Conservation (phyloP, 371 early-diverging fungal genomes). For the Syncephalastrum racemosum region DNA sequence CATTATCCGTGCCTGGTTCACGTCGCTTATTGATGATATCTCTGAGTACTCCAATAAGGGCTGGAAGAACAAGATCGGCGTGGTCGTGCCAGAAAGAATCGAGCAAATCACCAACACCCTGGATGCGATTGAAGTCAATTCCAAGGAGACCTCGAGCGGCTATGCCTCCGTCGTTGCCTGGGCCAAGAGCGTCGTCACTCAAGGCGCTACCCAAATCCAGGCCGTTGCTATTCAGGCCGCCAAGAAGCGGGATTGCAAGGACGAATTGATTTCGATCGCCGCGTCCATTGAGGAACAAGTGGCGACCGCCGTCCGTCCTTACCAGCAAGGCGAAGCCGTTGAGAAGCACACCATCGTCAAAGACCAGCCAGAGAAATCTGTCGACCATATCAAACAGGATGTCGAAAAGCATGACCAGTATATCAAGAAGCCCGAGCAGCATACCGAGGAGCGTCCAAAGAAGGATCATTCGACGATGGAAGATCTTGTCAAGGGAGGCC, state of each 20-base stretch:
- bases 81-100: no score
- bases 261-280: not conserved
- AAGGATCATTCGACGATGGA: not conserved
- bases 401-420: not conserved
- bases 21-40: slow-evolving; percentile 22
- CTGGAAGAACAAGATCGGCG: not conserved
- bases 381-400: slow-evolving; percentile 1
- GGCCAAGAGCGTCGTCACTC: slow-evolving; percentile 3
- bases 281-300: slow-evolving; percentile 3
- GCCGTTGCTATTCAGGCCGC: no score
- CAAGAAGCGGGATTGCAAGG: slow-evolving; percentile 3
- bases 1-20: slow-evolving; percentile 27
- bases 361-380: not conserved
- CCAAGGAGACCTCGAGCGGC: no score
- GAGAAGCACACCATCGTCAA: not conserved
- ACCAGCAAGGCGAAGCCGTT: not conserved
- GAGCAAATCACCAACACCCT: no score
- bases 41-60: slow-evolving; percentile 28
- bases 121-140: no score
- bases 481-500: slow-evolving; percentile 6
- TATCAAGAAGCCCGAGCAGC: no score
- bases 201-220: not conserved
- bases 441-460: no score
- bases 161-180: not conserved
- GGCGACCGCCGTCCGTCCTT: not conserved